These are phyloP conservation scores for Brassica hybrid DNA, from an alignment of 441 rosid species.

Conservation along the genomic window DNA sequence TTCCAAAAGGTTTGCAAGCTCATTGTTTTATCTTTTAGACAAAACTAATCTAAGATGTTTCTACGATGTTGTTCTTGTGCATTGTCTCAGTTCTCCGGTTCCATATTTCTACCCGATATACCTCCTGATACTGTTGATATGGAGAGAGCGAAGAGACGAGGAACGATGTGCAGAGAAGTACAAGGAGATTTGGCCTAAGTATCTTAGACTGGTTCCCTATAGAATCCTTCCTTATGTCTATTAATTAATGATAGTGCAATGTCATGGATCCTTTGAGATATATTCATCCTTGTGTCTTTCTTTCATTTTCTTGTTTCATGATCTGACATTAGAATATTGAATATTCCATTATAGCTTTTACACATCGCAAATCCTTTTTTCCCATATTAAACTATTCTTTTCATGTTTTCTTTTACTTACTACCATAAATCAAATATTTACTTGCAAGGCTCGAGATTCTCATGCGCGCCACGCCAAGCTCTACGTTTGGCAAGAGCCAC, in stretches of 20 bases:
- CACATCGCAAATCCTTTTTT: not conserved
- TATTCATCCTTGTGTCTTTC: not conserved
- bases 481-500: too few species aligned
- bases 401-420: not conserved
- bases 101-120: conserved; percentile 90
- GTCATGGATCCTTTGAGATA: conserved; percentile 14
- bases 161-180: conserved; percentile 89
- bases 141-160: conserved; percentile 95
- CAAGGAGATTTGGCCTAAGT: conserved; percentile 81
- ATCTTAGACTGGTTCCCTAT: conserved; percentile 80
- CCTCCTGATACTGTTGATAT: conserved; percentile 79
- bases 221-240: conserved; percentile 87
- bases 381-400: not conserved
- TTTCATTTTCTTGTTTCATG: conserved; percentile 25
- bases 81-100: conserved; percentile 63
- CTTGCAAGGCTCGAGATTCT: too few species aligned
- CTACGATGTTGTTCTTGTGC: conserved; percentile 19
- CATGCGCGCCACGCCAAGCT: too few species aligned
- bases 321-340: conserved; percentile 14
- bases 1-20: conserved; percentile 5
- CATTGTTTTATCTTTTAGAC: not conserved
- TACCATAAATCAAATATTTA: not conserved
- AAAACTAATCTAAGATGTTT: not conserved
- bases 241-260: conserved; percentile 41
- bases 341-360: conserved; percentile 17